A percentile compares a stretch with the other conserved stretches of the same genome.
Evolutionary conservation across 2,329 filamentous ascomycete genomes (phyloP).

Genomic region (Colletotrichum cuscutae): DNA sequence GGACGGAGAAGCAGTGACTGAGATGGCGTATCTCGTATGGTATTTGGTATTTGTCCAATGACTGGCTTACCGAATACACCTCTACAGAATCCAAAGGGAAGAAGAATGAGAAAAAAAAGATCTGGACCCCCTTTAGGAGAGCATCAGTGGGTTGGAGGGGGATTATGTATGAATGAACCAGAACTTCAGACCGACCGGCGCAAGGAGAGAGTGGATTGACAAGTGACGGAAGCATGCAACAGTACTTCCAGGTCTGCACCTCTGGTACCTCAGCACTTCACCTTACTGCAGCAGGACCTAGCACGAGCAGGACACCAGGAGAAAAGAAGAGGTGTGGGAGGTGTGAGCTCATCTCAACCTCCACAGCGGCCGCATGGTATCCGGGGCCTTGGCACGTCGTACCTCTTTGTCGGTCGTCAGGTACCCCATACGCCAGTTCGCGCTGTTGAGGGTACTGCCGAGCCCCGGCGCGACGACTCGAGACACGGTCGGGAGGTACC

Average conservation of each 20-base stretch:
- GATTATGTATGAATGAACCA: slow-evolving; percentile 32
- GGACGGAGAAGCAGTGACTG: not conserved
- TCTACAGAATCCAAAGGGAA: not conserved
- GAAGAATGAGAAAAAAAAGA: not conserved
- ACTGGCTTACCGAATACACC: not conserved
- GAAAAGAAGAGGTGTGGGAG: slow-evolving; percentile 23
- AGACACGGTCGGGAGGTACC: slow-evolving; percentile 15
- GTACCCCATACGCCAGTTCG: not conserved
- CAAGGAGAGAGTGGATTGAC: slow-evolving; percentile 23
- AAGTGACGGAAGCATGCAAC: slow-evolving; percentile 35
- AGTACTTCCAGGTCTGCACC: not conserved
- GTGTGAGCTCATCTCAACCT: slow-evolving; percentile 33
- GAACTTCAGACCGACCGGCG: slow-evolving; percentile 22
- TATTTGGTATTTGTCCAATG: not conserved
- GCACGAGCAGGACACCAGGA: not conserved
- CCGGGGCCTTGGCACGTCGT: slow-evolving; percentile 20
- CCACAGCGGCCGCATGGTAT: slow-evolving; percentile 18
- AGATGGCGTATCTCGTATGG: not conserved
- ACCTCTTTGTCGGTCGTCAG: not conserved
- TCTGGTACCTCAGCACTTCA: not conserved
- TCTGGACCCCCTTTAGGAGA: slow-evolving; percentile 1
- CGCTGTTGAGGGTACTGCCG: slow-evolving; percentile 10
- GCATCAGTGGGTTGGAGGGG: slow-evolving; percentile 30
- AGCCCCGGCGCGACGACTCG: slow-evolving; percentile 10
- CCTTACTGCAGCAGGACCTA: too few relatives aligned